phyloP scores from a whole-genome alignment of 225 moss, liverwort and hornwort species.

The Pleurozium schreberi region DNA sequence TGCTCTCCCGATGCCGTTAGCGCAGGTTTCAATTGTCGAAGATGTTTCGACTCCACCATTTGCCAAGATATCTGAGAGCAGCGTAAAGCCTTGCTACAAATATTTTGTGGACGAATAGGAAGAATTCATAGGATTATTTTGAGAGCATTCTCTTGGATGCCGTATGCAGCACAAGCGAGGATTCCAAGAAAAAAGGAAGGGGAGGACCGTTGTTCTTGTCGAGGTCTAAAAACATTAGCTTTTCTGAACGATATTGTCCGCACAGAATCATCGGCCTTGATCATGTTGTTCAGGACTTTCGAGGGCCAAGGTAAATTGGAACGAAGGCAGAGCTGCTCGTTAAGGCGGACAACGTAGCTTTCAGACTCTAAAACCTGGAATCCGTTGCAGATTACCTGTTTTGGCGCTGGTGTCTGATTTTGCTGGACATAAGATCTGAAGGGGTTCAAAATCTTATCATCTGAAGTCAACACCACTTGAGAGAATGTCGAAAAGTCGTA shows the following conservation, averaged over 20 bases:
- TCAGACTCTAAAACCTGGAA: not conserved
- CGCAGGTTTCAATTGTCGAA: not conserved
- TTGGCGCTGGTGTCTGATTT: not conserved
- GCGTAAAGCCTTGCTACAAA: constrained; percentile 23
- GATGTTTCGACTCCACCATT: not conserved
- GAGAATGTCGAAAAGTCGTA: not conserved
- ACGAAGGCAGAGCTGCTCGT: not conserved
- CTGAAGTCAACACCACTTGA: not conserved
- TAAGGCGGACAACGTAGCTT: not conserved
- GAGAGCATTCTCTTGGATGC: not conserved
- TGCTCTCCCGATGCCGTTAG: not conserved
- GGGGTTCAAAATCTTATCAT: not conserved
- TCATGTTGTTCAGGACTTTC: not conserved
- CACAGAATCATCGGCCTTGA: not conserved
- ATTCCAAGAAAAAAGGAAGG: not conserved
- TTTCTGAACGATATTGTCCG: not conserved
- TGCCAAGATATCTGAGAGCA: not conserved
- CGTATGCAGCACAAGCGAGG: not conserved
- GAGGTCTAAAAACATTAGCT: not conserved
- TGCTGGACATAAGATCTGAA: not conserved
- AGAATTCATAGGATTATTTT: not conserved
- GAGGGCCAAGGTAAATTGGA: not conserved
- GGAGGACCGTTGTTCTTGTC: not conserved
- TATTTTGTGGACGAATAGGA: constrained; percentile 45
- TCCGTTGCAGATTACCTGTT: not conserved